Evolutionary conservation across 805 yeast genomes (phyloP), one percentile per base, ranked within the genome.

Genomic region (Candida sithepensis): DNA sequence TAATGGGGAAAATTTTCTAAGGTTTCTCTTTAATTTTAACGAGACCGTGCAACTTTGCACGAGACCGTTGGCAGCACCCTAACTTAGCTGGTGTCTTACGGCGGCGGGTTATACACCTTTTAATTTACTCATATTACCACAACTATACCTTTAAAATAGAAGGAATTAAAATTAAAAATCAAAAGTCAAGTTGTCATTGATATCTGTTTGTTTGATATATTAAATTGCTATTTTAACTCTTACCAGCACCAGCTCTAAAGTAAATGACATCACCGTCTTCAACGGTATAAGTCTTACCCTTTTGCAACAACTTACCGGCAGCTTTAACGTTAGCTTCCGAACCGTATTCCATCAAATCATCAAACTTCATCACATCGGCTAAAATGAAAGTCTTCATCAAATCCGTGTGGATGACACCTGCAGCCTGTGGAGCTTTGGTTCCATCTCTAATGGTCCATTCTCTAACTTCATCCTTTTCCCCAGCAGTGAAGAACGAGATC

Each of bases 361-460:
- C 72, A 63, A 76, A 85, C 58, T 85, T 85, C 60, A 79, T 75
- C 24, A 90, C 86, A 48, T 83, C 81, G 9, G 94, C 95, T 60
- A 80, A 78, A 41, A 90, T 80, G 63, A 90, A 90, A 0, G 95
- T 86, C 58, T 83, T 79, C 68, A 85, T 83, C 46, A 89, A 69
- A 64, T 89, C 97, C 7, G 88, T 85, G 64, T 90, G 97, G 50
- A 90, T 90, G 30, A 85, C 84, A 20, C 91, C 95, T 0, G 97
- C 97, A 2, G 96, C 96, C 52, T 87, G 87, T 34, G 92, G 91
- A 2, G 96, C 96, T 33, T 80, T 77, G 16, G 85, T 77, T 26
- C 89, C 88, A 44, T 74, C 73, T 61, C 91, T 76, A 46, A 90
- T 74, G 16, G 90, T 85, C 97, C 97, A 90, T 65, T 90, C 96